Evolutionary conservation across 2,329 filamentous ascomycete genomes (phyloP).

Genomic region (Geosmithia morbida): DNA sequence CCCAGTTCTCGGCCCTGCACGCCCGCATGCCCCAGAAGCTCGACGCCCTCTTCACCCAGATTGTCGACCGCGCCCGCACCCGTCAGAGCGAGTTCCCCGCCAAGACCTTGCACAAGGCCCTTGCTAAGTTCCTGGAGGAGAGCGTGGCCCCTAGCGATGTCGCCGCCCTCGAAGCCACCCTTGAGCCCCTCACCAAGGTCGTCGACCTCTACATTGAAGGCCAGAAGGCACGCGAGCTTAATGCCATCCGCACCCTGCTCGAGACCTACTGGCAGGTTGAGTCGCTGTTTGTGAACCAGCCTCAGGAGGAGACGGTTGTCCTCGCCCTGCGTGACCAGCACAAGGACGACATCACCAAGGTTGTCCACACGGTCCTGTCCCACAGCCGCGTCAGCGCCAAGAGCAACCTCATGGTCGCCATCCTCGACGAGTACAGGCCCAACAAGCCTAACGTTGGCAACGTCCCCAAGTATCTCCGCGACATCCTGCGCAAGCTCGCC

Average conservation of each 20-base stretch:
- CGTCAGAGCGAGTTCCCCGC: conserved; percentile 82
- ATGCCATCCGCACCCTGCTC: conserved; percentile 65
- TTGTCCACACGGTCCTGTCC: conserved; percentile 81
- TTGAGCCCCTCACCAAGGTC: conserved; percentile 64
- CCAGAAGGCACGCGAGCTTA: conserved; percentile 79
- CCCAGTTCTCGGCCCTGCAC: conserved; percentile 92
- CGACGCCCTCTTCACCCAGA: conserved; percentile 65
- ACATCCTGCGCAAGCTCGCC: conserved; percentile 69
- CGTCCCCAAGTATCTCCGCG: conserved; percentile 75
- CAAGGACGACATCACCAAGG: conserved; percentile 77
- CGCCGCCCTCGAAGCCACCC: conserved; percentile 54
- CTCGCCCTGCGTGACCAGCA: conserved; percentile 90
- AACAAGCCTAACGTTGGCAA: conserved; percentile 87
- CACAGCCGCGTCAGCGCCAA: conserved; percentile 87
- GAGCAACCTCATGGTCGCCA: conserved; percentile 83
- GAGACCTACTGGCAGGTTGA: conserved; percentile 74
- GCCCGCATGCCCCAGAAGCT: conserved; percentile 94
- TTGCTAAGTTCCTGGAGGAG: conserved; percentile 81
- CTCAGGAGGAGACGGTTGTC: conserved; percentile 87
- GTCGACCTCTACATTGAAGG: conserved; percentile 74
- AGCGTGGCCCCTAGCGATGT: conserved; percentile 61
- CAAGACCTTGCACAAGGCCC: conserved; percentile 70
- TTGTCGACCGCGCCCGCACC: conserved; percentile 69
- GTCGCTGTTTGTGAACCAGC: conserved; percentile 72
- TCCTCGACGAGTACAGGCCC: conserved; percentile 86